These are phyloP conservation scores for Yarrowia divulgata DNA, from an alignment of 805 yeast genomes.

Conservation along the genomic window DNA sequence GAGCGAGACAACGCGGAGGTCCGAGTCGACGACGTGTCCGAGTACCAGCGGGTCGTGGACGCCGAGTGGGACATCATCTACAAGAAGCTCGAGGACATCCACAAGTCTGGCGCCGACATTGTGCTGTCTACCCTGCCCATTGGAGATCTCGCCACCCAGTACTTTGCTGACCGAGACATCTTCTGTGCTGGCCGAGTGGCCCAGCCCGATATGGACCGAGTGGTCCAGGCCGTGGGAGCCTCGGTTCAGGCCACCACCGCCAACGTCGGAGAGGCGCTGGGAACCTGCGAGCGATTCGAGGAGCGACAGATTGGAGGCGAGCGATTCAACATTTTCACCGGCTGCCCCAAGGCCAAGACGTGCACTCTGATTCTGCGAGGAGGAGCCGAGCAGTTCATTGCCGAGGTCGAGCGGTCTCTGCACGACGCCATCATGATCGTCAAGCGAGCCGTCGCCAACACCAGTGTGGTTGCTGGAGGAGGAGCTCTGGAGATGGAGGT, in stretches of 20 bases:
- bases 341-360: slow-evolving; percentile 90
- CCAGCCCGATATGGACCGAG: slow-evolving; percentile 89
- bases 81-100: slow-evolving; percentile 82
- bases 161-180: slow-evolving; percentile 92
- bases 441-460: slow-evolving; percentile 88
- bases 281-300: slow-evolving; percentile 84
- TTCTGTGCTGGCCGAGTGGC: slow-evolving; percentile 98
- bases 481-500: slow-evolving; percentile 99
- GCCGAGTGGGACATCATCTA: slow-evolving; percentile 98
- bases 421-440: slow-evolving; percentile 99
- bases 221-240: slow-evolving; percentile 93
- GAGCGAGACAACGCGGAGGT: slow-evolving; percentile 99
- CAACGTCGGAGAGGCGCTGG: slow-evolving; percentile 76
- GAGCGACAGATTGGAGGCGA: slow-evolving; percentile 97
- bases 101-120: slow-evolving; percentile 85
- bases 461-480: slow-evolving; percentile 94
- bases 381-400: slow-evolving; percentile 97
- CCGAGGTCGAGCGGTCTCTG: slow-evolving; percentile 95
- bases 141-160: slow-evolving; percentile 99
- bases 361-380: slow-evolving; percentile 95
- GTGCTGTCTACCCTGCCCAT: slow-evolving; percentile 94
- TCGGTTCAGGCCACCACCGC: slow-evolving; percentile 71
- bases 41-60: slow-evolving; percentile 94
- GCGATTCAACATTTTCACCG: slow-evolving; percentile 90
- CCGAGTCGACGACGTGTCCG: slow-evolving; percentile 89